phyloP scores from a whole-genome alignment of 441 rosid genomes.

The Gossypium gossypioides region DNA sequence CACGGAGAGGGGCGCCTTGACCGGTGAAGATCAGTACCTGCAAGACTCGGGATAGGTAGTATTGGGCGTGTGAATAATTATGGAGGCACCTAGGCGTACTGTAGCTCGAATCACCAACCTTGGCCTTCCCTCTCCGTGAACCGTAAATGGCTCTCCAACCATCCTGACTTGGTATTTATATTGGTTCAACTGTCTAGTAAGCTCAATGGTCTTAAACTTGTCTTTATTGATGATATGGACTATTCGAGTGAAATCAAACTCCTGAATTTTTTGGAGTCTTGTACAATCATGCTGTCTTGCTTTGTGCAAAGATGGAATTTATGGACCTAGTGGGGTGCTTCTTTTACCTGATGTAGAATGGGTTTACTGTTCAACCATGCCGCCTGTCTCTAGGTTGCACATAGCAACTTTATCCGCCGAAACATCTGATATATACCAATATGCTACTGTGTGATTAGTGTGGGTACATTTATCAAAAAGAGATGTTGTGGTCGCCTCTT shows the following conservation, averaged over 20 bases:
- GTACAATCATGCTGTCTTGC: not conserved
- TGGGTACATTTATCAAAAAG: not conserved
- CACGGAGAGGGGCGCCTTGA: too few relatives aligned
- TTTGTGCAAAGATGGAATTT: slow-evolving; percentile 2
- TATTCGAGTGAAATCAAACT: not conserved
- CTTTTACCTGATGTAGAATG: not conserved
- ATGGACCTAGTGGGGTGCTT: not conserved
- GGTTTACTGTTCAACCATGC: not conserved
- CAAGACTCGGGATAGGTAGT: too few relatives aligned
- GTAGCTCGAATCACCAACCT: too few relatives aligned
- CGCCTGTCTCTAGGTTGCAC: not conserved
- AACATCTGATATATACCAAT: not conserved
- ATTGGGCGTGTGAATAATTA: too few relatives aligned
- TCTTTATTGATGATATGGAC: not conserved
- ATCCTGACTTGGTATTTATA: not conserved
- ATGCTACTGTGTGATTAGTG: not conserved
- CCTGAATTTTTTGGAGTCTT: not conserved
- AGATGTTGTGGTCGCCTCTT: not conserved
- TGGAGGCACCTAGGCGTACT: too few relatives aligned
- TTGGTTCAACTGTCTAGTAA: not conserved
- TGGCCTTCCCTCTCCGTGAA: too few relatives aligned
- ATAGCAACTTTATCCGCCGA: not conserved
- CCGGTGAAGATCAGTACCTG: too few relatives aligned
- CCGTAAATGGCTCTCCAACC: not conserved
- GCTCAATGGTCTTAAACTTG: not conserved